phyloP scores from a whole-genome alignment of 1,139 yeast species.

The Pichia cactophila region DNA sequence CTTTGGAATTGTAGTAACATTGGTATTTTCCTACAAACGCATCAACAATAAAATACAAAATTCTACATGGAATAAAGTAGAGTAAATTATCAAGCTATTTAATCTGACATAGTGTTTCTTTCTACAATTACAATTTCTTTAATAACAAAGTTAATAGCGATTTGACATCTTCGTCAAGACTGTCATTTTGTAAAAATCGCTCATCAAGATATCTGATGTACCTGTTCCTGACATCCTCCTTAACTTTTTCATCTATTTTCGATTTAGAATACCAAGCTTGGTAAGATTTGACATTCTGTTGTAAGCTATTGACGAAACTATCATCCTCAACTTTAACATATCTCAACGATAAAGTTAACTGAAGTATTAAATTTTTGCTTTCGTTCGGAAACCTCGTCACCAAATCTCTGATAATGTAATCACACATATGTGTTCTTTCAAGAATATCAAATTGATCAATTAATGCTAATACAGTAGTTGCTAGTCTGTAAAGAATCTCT shows the following conservation, averaged over 20 bases:
- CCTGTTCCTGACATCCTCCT: slow-evolving; percentile 37
- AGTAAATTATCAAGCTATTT: slow-evolving; percentile 7
- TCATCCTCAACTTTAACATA: slow-evolving; percentile 34
- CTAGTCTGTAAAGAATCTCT: slow-evolving; percentile 22
- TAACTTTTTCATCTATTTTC: slow-evolving; percentile 26
- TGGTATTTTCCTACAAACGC: slow-evolving; percentile 13
- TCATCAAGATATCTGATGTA: slow-evolving; percentile 33
- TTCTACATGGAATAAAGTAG: slow-evolving; percentile 20
- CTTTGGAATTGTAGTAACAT: slow-evolving; percentile 11
- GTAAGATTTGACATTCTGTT: slow-evolving; percentile 64
- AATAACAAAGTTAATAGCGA: slow-evolving; percentile 19
- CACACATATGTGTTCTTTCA: slow-evolving; percentile 59
- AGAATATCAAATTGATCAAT: slow-evolving; percentile 63
- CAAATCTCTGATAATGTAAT: slow-evolving; percentile 54
- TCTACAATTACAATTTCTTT: slow-evolving; percentile 17
- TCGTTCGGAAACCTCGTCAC: slow-evolving; percentile 34
- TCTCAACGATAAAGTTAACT: slow-evolving; percentile 64
- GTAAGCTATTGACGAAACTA: slow-evolving; percentile 52
- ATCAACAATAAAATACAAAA: slow-evolving; percentile 17
- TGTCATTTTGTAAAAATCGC: slow-evolving; percentile 14
- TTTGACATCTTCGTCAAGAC: slow-evolving; percentile 16
- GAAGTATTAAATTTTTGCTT: slow-evolving; percentile 42
- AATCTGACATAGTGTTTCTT: not conserved
- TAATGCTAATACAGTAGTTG: slow-evolving; percentile 42
- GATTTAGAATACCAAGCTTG: slow-evolving; percentile 35